A percentile compares a stretch with the other conserved stretches of the same genome.
Evolutionary conservation across 257 asterid species (phyloP).

Genomic region (Lycium ferocissimum): DNA sequence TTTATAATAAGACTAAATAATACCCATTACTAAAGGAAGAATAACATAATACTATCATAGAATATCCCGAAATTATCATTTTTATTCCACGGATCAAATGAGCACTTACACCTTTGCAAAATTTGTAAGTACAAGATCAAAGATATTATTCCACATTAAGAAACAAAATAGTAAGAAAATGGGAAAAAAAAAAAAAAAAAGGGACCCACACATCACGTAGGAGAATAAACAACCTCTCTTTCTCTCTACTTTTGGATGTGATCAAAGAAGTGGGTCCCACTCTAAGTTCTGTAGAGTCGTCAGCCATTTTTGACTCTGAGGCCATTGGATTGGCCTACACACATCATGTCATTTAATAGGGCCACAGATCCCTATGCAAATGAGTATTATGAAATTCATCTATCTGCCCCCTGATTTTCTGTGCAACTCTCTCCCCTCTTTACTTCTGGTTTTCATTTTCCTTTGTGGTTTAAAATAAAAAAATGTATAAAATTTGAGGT

Average conservation of each 20-base stretch:
- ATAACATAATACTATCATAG: no score
- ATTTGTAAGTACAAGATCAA: no score
- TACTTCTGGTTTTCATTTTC: not conserved
- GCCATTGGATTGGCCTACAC: not conserved
- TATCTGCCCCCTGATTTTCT: not conserved
- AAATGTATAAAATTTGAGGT: not conserved
- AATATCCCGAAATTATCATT: no score
- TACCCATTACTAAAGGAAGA: no score
- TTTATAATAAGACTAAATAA: no score
- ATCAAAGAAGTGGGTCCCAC: not conserved
- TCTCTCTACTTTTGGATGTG: not conserved
- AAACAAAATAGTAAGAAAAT: no score
- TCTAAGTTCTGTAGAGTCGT: constrained; percentile 23
- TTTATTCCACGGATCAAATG: no score
- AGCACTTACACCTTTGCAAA: no score
- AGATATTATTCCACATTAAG: no score
- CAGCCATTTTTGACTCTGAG: constrained; percentile 12
- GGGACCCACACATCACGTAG: not conserved
- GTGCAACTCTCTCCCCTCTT: not conserved
- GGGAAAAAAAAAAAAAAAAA: not conserved
- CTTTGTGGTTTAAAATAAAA: no score
- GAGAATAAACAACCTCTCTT: not conserved
- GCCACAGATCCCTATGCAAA: constrained; percentile 7
- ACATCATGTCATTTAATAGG: not conserved
- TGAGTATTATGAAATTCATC: not conserved